These are phyloP conservation scores for Neolecta irregularis DNA, from an alignment of 1,139 yeast genomes.

Conservation along the genomic window DNA sequence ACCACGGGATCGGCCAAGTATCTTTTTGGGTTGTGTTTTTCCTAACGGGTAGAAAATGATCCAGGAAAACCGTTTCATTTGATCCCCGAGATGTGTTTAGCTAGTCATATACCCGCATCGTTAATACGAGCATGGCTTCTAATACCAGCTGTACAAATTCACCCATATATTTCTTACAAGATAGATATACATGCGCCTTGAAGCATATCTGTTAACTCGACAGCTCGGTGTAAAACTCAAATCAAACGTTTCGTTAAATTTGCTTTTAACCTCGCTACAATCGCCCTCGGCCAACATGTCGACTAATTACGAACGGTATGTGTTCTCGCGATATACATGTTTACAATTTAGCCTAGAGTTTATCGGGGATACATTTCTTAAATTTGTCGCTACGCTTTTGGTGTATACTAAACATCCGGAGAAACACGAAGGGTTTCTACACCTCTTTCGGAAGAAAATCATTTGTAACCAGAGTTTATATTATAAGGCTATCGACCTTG, in stretches of 20 bases:
- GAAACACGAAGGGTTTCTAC: constrained; percentile 11
- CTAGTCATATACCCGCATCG: constrained; percentile 5
- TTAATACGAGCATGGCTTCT: constrained; percentile 4
- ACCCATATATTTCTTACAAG: no score
- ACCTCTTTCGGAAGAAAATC: constrained; percentile 10
- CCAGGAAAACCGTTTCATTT: not conserved
- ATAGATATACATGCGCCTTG: no score
- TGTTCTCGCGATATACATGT: no score
- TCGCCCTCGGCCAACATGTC: constrained; percentile 8
- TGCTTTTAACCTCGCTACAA: constrained; percentile 10
- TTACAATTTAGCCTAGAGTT: no score
- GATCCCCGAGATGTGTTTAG: constrained; percentile 2
- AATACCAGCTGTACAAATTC: constrained; percentile 7
- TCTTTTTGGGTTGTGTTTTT: no score
- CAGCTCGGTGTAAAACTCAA: constrained; percentile 6
- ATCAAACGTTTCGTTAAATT: constrained; percentile 2
- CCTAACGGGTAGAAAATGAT: no score
- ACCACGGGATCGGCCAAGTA: no score
- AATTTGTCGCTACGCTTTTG: constrained; percentile 10
- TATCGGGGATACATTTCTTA: constrained; percentile 13
- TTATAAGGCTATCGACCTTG: constrained; percentile 5
- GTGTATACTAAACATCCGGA: constrained; percentile 9
- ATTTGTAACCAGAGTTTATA: constrained; percentile 10
- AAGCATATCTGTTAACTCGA: constrained; percentile 8
- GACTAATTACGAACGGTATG: constrained; percentile 13